phyloP scores from a whole-genome alignment of 1,284 basidiomycete genomes.

The Heliocybe sulcata region DNA sequence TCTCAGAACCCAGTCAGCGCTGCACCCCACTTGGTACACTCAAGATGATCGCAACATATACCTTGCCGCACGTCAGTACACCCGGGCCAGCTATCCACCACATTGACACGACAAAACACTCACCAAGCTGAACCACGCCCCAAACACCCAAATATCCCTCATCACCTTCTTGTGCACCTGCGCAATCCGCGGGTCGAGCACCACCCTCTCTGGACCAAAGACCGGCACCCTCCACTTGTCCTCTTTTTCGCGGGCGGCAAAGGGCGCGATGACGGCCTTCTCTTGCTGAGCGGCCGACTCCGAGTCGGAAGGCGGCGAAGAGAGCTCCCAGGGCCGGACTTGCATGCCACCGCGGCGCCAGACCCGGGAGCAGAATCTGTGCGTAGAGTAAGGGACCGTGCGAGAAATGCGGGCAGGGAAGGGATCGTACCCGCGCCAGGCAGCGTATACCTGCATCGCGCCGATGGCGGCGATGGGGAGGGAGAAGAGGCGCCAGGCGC shows the following conservation, averaged over 20 bases:
- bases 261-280: not conserved
- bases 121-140: constrained; percentile 4
- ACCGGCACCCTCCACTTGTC: constrained; percentile 15
- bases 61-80: not conserved
- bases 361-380: constrained; percentile 29
- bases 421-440: constrained; percentile 26
- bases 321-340: constrained; percentile 25
- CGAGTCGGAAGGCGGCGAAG: constrained; percentile 10
- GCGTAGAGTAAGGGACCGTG: not conserved
- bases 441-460: constrained; percentile 26
- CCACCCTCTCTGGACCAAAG: constrained; percentile 32
- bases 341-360: constrained; percentile 26
- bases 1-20: not conserved
- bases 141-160: constrained; percentile 17
- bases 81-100: not conserved
- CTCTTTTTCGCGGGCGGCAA: not conserved
- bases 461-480: constrained; percentile 24
- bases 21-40: not conserved
- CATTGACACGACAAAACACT: not conserved
- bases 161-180: constrained; percentile 26
- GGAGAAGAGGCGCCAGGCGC: constrained; percentile 25
- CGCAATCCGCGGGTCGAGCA: constrained; percentile 29
- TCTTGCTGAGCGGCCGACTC: constrained; percentile 7
- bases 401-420: not conserved
- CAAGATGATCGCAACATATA: not conserved